Conservation (phyloP, 1,139 yeast genomes). For the Lodderomyces jiufengensis region DNA sequence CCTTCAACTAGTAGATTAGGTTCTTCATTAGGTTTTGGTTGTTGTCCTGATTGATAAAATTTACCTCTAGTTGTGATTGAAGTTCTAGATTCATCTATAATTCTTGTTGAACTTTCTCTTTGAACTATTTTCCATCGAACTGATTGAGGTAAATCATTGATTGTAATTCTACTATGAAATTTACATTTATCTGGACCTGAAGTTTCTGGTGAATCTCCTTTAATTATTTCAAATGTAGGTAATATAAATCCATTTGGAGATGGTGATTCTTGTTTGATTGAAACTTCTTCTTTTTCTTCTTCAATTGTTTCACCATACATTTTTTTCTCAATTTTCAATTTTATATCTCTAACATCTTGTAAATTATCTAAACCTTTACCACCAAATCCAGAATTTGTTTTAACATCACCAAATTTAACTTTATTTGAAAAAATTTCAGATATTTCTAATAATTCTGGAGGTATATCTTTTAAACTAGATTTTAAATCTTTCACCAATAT, state of each 20-base stretch:
- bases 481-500: slow-evolving; percentile 72
- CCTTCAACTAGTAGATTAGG: slow-evolving; percentile 83
- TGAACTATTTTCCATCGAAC: too few species aligned
- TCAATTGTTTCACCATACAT: slow-evolving; percentile 20
- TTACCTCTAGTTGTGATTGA: slow-evolving; percentile 84
- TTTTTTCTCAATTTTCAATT: slow-evolving; percentile 48
- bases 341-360: slow-evolving; percentile 62
- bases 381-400: slow-evolving; percentile 76
- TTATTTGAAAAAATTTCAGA: slow-evolving; percentile 53
- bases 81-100: slow-evolving; percentile 71
- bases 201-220: too few species aligned
- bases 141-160: too few species aligned
- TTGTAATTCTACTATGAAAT: too few species aligned
- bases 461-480: slow-evolving; percentile 49
- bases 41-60: slow-evolving; percentile 55
- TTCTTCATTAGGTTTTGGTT: slow-evolving; percentile 25
- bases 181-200: too few species aligned
- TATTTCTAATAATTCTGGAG: too few species aligned
- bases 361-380: slow-evolving; percentile 88
- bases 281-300: slow-evolving; percentile 4
- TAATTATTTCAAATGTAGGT: slow-evolving; percentile 48
- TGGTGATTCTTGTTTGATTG: too few species aligned
- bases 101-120: slow-evolving; percentile 56
- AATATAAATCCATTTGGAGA: slow-evolving; percentile 15
- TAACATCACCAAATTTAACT: slow-evolving; percentile 67